Conservation (phyloP, 306 rosid genomes). For the Castanospermum australe region DNA sequence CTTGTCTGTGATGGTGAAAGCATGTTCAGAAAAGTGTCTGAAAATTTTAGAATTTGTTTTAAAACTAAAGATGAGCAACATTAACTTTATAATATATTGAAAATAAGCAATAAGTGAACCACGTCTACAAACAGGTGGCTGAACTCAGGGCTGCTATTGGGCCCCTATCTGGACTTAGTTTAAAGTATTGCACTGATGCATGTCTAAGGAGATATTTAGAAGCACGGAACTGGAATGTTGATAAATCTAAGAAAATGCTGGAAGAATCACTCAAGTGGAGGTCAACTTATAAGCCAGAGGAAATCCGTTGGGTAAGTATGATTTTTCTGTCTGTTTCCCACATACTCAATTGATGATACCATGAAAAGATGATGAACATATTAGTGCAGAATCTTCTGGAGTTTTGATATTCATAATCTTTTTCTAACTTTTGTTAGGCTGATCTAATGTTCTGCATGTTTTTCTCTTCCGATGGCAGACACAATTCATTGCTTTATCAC, state of each 20-base stretch:
- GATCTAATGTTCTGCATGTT: background rate
- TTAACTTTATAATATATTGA: no score
- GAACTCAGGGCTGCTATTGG: slow-evolving; percentile 71
- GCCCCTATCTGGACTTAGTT: slow-evolving; percentile 58
- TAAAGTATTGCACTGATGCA: slow-evolving; percentile 67
- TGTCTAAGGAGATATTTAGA: slow-evolving; percentile 82
- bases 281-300: slow-evolving; percentile 78
- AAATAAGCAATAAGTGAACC: background rate
- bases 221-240: slow-evolving; percentile 81
- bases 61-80: no score
- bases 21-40: background rate
- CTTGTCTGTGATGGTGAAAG: background rate
- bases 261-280: slow-evolving; percentile 88
- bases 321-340: background rate
- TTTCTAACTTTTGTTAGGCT: slow-evolving; percentile 6
- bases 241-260: slow-evolving; percentile 81
- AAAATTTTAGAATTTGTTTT: no score
- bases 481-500: background rate
- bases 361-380: slow-evolving; percentile 11
- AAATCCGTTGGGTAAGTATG: slow-evolving; percentile 83
- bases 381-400: background rate
- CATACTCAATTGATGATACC: background rate
- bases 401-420: background rate
- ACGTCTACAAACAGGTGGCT: slow-evolving; percentile 52
- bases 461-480: background rate